Conservation (phyloP, 352 stramenopile genomes). For the Globisporangium mamillatum region DNA sequence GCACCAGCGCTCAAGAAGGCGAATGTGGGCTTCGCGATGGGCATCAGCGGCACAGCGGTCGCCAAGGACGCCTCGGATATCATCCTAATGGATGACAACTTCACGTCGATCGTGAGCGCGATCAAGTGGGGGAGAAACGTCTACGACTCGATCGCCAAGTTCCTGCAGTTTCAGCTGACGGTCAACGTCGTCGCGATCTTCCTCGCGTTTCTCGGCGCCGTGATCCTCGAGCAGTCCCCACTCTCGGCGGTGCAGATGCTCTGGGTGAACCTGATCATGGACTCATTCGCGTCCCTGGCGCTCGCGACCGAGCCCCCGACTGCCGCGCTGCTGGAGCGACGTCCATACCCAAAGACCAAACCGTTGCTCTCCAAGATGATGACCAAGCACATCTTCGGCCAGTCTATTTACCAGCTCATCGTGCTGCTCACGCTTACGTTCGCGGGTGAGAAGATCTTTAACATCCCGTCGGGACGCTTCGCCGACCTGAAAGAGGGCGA, state of each 20-base stretch:
- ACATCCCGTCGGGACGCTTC: conserved; percentile 42
- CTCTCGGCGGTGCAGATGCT: conserved; percentile 96
- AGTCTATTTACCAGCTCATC: conserved; percentile 89
- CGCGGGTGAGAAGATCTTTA: conserved; percentile 46
- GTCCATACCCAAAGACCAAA: conserved; percentile 90
- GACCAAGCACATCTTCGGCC: conserved; percentile 94
- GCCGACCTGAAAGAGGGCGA: conserved; percentile 30
- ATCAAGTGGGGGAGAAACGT: conserved; percentile 96
- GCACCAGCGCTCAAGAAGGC: conserved; percentile 95
- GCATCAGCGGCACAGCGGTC: conserved; percentile 94
- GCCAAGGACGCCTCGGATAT: conserved; percentile 96
- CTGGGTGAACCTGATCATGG: conserved; percentile 99
- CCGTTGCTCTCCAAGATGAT: conserved; percentile 93
- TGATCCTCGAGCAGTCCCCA: conserved; percentile 78
- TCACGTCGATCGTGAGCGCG: conserved; percentile 94
- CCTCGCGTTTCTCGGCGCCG: conserved; percentile 89
- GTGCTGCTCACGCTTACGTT: conserved; percentile 91
- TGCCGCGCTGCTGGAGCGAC: conserved; percentile 87
- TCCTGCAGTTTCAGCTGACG: conserved; percentile 98
- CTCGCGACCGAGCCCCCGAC: conserved; percentile 94
- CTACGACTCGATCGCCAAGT: conserved; percentile 97
- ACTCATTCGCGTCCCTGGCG: conserved; percentile 95
- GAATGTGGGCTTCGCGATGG: conserved; percentile 97
- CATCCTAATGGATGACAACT: conserved; percentile 97
- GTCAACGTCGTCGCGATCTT: conserved; percentile 95